Base-by-base conservation (phyloP, 2,329 filamentous ascomycete species). In the Aureobasidium sp. region DNA sequence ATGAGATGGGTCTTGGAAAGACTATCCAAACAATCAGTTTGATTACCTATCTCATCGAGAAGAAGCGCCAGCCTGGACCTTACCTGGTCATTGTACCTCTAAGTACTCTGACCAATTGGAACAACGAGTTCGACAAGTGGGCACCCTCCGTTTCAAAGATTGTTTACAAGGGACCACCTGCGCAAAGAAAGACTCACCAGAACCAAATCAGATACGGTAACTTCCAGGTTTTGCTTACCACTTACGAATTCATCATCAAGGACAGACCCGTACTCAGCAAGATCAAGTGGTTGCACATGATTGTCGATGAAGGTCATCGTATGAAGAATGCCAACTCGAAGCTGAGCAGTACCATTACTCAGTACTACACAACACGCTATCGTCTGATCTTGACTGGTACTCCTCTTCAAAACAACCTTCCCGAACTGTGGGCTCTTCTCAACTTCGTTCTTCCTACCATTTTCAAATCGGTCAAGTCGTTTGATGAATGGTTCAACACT, bases 271-370 rank as follows among this genome's bases (percentile, higher is more conserved):
- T 99, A 68, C 79, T 99, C 13, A 95, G 90, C 80, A 97, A 97
- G 81, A 93, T 99, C 78, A 97, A 97, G 78, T 99, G 94, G 94
- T 88, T 97, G 70, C 94, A 99, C 78, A 97, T 99, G 94, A 97
- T 99, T 70, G 94, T 99, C 67, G 94, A 99, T 70, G 94, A 99
- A 80, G 94, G 94, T 78, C 94, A 99, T 76, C 91, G 94, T 74
- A 99, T 99, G 94, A 99, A 99, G 84, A 99, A 99, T 76, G 84
- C 90, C 34, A 88, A 94, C 69, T 99, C 94, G 10, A 99, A 99
- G 78, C 83, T 99, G 68, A 97, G 91, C 75, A 91, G 87, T 67
- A 97, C 94, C 5, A 90, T 99, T 67, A 92, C 93, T 41, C 87
- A 91, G 65, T 97, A 97, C 80, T 99, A 99, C 78, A 88, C 83